Base-by-base conservation (phyloP, 345 rosid species). In the Cardamine chenopodiifolia region DNA sequence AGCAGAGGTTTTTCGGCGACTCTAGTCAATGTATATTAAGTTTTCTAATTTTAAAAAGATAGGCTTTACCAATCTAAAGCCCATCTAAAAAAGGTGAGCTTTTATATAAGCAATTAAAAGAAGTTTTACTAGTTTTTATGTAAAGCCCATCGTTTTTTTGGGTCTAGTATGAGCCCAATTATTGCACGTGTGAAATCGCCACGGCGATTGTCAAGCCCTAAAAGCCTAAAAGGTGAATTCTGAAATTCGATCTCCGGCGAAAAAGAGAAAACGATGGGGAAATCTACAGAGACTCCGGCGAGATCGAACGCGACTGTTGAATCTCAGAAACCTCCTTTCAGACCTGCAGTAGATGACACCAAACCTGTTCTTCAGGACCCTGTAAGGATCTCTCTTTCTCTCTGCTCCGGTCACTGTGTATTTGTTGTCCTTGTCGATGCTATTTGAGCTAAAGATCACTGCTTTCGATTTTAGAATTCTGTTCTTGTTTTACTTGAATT, bases 281-380 rank as follows among this genome's bases (percentile, higher is more conserved):
- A 80, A 62, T 48, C 71, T 14, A 8, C 76, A 8, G 84, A 75
- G 73, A 69, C 68, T n/a, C 23, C 69, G 56, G 52, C 70, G 67
- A 78, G 37, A 18, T 11, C 57, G 39, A 69, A 58, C 31, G 17
- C 13, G 18, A 11, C 34, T 19, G 82, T 39, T 19, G 77, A 74
- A 42, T 56, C 81, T 2, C 73, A 75, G 57, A 90, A 89, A 60
- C 89, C 95, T 23, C 75, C 62, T 6, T 89, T 91, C 78, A 57
- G 86, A 75, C 87, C 90, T 20, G 89, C 92, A 9, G 53, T 73
- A 8, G 97, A 91, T 42, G 92, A 89, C 76, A 83, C 97, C 45
- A 91, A 91, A 64, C 92, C 95, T 62, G 68, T 84, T 32, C 89
- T 91, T 62, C 88, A 85, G 70, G 97, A 91, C 58, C 92, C 95